These are phyloP conservation scores for Selaginella moellendorffii DNA, from an alignment of 75 land plant species.

Conservation along the genomic window DNA sequence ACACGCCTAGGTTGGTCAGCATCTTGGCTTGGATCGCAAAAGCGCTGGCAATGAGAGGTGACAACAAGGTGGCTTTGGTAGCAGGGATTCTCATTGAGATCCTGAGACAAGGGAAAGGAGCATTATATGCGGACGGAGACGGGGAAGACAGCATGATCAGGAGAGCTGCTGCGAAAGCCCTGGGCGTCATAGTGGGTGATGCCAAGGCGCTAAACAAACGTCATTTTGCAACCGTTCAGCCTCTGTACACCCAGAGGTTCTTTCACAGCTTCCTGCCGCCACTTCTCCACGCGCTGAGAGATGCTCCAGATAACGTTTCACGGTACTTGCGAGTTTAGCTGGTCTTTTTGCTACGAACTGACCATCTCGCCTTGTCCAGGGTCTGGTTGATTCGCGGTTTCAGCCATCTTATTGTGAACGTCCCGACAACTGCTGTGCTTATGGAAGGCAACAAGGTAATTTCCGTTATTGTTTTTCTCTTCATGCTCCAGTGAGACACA, in stretches of 20 bases:
- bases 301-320: slow-evolving; percentile 15
- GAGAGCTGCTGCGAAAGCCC: slow-evolving; percentile 51
- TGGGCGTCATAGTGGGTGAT: slow-evolving; percentile 49
- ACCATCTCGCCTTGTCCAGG: too few species aligned
- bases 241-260: slow-evolving; percentile 72
- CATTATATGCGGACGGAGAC: not conserved
- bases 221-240: slow-evolving; percentile 52
- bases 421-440: not conserved
- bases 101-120: not conserved
- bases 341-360: too few species aligned
- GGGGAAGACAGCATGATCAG: not conserved
- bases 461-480: not conserved
- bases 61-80: slow-evolving; percentile 44
- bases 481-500: too few species aligned
- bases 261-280: slow-evolving; percentile 55
- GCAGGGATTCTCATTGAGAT: slow-evolving; percentile 21
- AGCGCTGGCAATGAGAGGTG: slow-evolving; percentile 88
- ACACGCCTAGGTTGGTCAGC: not conserved
- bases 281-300: slow-evolving; percentile 31
- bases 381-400: not conserved
- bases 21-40: slow-evolving; percentile 66
- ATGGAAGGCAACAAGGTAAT: not conserved
- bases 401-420: not conserved
- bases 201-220: slow-evolving; percentile 43
- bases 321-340: too few species aligned